A percentile compares a stretch with the other conserved stretches of the same genome.
These are phyloP conservation scores for Spinacia oleracea DNA, from an alignment of 179 eudicot species.

Conservation along the genomic window DNA sequence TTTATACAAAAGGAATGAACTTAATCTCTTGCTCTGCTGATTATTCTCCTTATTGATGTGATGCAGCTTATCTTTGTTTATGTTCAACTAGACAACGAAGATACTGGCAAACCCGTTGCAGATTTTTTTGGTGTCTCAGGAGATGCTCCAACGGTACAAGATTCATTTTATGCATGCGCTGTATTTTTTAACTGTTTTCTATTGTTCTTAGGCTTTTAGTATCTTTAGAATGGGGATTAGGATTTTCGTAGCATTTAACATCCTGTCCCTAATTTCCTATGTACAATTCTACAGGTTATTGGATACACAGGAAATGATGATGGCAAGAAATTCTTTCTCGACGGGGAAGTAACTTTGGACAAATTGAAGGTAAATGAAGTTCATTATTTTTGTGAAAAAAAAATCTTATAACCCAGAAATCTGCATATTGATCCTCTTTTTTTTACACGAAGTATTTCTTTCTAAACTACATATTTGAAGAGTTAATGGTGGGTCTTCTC, in stretches of 20 bases:
- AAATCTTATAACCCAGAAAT: not conserved
- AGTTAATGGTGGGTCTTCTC: not conserved
- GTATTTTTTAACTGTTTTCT: not conserved
- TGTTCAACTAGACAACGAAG: slow-evolving; percentile 76
- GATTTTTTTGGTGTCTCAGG: slow-evolving; percentile 76
- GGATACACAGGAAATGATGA: slow-evolving; percentile 67
- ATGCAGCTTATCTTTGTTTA: slow-evolving; percentile 73
- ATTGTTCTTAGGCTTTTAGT: not conserved
- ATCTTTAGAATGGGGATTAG: not conserved
- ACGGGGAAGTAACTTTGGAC: slow-evolving; percentile 60
- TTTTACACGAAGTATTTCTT: not conserved
- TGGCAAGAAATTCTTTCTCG: slow-evolving; percentile 52
- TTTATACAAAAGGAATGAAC: not conserved
- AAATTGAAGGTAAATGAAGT: slow-evolving; percentile 53
- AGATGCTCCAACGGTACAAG: slow-evolving; percentile 52
- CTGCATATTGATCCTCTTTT: not conserved
- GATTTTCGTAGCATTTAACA: not conserved
- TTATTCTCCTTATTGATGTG: not conserved
- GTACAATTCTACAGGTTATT: slow-evolving; percentile 64
- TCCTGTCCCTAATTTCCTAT: not conserved
- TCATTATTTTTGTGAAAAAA: not conserved
- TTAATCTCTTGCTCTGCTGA: slow-evolving; percentile 15
- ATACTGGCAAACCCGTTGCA: slow-evolving; percentile 70
- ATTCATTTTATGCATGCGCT: not conserved
- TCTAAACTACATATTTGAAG: not conserved